Percentiles rank a stretch among this genome's conserved stretches.
phyloP scores from a whole-genome alignment of 2,329 filamentous ascomycete species.

The Monilinia laxa region DNA sequence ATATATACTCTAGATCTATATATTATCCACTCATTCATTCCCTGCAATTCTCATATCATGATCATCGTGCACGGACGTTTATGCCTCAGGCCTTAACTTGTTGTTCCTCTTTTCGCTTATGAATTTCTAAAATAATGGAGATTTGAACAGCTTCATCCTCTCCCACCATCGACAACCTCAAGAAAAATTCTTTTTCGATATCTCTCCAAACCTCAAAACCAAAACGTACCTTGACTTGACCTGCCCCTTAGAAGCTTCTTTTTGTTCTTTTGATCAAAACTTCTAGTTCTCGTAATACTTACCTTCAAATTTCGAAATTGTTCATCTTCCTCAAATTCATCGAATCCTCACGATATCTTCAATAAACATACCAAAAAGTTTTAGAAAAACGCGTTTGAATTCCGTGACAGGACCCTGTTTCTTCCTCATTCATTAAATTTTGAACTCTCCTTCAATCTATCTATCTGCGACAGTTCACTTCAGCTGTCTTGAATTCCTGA shows the following conservation, averaged over 20 bases:
- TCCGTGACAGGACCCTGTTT: slow-evolving; percentile 37
- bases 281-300: slow-evolving; percentile 20
- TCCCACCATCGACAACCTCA: slow-evolving; percentile 9
- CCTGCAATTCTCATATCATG: too few relatives aligned
- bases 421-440: slow-evolving; percentile 1
- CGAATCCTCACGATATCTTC: slow-evolving; percentile 1
- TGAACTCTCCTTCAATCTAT: slow-evolving; percentile 21
- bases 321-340: slow-evolving; percentile 1
- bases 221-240: background rate
- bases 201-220: slow-evolving; percentile 6
- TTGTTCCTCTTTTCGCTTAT: slow-evolving; percentile 13
- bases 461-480: slow-evolving; percentile 27
- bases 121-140: slow-evolving; percentile 20
- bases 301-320: slow-evolving; percentile 5
- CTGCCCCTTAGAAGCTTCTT: slow-evolving; percentile 21
- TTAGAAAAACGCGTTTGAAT: slow-evolving; percentile 34
- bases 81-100: background rate
- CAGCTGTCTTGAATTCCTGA: slow-evolving; percentile 5
- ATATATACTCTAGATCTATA: too few relatives aligned
- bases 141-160: slow-evolving; percentile 14
- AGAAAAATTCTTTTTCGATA: slow-evolving; percentile 19
- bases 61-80: background rate
- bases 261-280: slow-evolving; percentile 28
- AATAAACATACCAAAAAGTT: slow-evolving; percentile 21
- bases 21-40: too few relatives aligned